Evolutionary conservation across 2,329 filamentous ascomycete genomes (phyloP).

Genomic region (Stagonosporopsis tanaceti): DNA sequence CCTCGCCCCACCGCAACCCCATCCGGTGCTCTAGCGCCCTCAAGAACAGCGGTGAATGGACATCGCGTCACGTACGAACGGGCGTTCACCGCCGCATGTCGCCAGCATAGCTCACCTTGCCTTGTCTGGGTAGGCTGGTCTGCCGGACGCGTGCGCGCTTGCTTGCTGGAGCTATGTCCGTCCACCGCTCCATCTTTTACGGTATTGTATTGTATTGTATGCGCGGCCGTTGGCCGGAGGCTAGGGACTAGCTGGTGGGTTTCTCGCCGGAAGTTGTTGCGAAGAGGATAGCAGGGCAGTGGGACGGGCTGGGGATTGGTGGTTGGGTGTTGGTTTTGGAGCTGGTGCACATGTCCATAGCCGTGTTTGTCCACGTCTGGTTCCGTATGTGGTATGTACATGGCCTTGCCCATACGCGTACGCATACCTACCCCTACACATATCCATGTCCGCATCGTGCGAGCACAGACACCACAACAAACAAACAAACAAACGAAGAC

Average conservation of each 20-base stretch:
- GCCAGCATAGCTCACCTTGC: background rate
- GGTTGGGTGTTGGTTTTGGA: no score
- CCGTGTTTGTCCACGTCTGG: no score
- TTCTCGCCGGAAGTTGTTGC: background rate
- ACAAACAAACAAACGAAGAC: background rate
- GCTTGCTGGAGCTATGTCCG: background rate
- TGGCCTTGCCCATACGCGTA: background rate
- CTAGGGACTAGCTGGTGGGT: background rate
- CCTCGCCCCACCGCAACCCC: slow-evolving; percentile 6
- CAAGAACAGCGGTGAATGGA: slow-evolving; percentile 16
- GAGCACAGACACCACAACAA: background rate
- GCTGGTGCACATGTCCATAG: no score
- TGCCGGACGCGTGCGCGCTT: background rate
- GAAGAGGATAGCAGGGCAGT: no score
- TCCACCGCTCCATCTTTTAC: background rate
- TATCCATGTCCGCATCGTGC: no score
- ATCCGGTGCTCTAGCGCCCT: slow-evolving; percentile 6
- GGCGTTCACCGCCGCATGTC: slow-evolving; percentile 3
- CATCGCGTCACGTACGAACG: slow-evolving; percentile 4
- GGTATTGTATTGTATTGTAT: background rate
- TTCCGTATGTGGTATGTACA: background rate
- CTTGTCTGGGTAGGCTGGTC: background rate
- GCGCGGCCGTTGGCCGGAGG: background rate
- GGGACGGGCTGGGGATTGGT: no score
- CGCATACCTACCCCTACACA: background rate